Base-by-base conservation (phyloP, 2,329 filamentous ascomycete genomes). In the Periconia sp. region DNA sequence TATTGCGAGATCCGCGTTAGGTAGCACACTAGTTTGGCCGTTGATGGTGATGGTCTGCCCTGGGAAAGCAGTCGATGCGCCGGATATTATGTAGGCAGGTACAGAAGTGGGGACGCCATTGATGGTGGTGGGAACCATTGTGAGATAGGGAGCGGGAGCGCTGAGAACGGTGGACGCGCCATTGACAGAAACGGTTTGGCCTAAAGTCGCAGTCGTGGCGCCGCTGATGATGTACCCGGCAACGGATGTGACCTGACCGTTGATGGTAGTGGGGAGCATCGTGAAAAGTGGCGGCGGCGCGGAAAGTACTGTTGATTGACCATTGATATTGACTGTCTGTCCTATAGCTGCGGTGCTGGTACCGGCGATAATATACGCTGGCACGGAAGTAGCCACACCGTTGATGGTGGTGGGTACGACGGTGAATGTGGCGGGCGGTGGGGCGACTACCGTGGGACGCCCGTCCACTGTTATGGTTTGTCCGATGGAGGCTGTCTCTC, bases 321-420 rank as follows among this genome's bases (percentile, higher is more conserved):
- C 48, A 23, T 57, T 47, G 9, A 59, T 6, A 2, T 49, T 59
- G 6, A 59, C 45, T 1, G 52, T 57, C 45, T 59, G 57, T 9
- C 60, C 60, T 15, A 59, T 54, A 3, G 42, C 56, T 2, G 59
- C 59, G 5, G 59, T 62, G 17, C 45, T 46, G 9, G 51, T 56
- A 17, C 54, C 57, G 20, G 52, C 49, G 23, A 61, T 44, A 17
- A 62, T 54, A 40, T 47, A 62, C 13, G 50, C 61, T 11, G 61
- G 60, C 3, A 52, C 31, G 1, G 45, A 45, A 0, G 57, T 64
- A 3, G 52, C 17, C 2, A 52, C 33, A 14, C 52, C 56, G 35
- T 62, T 49, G n/a, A 59, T 52, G 5, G 43, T 58, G 9, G 55
- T 56, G 13, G 51, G 49, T 1, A 58, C 41, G 2, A 35, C 42